These are phyloP conservation scores for Starmerella stigmatis DNA, from an alignment of 805 yeast genomes.

Conservation along the genomic window DNA sequence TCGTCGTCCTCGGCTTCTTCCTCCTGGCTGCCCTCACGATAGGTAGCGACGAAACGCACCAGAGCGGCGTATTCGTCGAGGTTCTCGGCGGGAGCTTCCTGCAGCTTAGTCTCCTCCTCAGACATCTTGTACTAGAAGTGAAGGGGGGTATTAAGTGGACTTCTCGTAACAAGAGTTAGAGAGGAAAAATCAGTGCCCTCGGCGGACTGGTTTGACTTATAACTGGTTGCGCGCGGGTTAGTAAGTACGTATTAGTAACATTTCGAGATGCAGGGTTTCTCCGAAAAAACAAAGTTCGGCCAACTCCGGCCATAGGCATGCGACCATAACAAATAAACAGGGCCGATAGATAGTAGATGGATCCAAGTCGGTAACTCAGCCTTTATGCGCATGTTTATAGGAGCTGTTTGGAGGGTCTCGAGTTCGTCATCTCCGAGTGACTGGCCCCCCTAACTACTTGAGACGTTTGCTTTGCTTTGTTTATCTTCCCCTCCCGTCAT, in stretches of 20 bases:
- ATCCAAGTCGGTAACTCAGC: neutral
- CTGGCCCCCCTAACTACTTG: no score
- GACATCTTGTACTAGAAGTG: slow-evolving; percentile 27
- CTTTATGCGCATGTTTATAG: neutral
- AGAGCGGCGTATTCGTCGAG: slow-evolving; percentile 33
- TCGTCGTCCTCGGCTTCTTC: slow-evolving; percentile 47
- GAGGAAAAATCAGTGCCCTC: slow-evolving; percentile 4
- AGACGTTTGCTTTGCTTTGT: neutral
- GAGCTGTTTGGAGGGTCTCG: no score
- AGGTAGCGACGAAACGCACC: slow-evolving; percentile 31
- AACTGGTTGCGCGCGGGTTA: slow-evolving; percentile 16
- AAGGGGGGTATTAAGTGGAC: slow-evolving; percentile 20
- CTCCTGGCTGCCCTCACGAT: slow-evolving; percentile 34
- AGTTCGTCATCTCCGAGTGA: neutral
- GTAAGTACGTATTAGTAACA: slow-evolving; percentile 9
- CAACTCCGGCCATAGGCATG: slow-evolving; percentile 16
- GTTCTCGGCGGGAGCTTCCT: slow-evolving; percentile 35
- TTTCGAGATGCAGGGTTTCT: slow-evolving; percentile 16
- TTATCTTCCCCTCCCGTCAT: neutral
- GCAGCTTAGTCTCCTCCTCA: slow-evolving; percentile 24
- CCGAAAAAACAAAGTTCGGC: slow-evolving; percentile 21
- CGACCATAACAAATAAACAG: slow-evolving; percentile 19
- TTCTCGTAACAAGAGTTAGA: slow-evolving; percentile 21
- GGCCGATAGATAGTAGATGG: neutral
- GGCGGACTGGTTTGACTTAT: slow-evolving; percentile 12